These are phyloP conservation scores for Malus hybrid DNA, from an alignment of 331 rosid species.

Conservation along the genomic window DNA sequence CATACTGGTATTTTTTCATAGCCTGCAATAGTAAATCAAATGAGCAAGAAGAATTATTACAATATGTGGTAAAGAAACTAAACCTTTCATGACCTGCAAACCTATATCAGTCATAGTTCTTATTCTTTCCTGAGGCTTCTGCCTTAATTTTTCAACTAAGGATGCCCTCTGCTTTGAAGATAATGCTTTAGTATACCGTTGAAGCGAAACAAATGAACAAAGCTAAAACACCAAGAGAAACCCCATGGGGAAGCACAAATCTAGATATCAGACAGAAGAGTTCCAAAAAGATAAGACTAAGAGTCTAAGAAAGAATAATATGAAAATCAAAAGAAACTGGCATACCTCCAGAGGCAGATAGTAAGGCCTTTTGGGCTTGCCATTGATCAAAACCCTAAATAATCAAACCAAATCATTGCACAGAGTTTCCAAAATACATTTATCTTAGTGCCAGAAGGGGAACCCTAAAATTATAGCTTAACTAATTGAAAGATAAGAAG, in stretches of 20 bases:
- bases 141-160: conserved; percentile 77
- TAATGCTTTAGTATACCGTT: conserved; percentile 75
- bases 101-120: conserved; percentile 51
- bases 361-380: conserved; percentile 73
- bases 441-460: too few species aligned
- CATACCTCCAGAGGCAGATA: conserved; percentile 85
- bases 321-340: conserved; percentile 2
- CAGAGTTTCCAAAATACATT: too few species aligned
- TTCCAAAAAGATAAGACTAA: conserved; percentile 2
- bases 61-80: neutral
- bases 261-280: conserved; percentile 1
- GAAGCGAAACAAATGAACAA: conserved; percentile 73
- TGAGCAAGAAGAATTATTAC: conserved; percentile 4
- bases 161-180: conserved; percentile 69
- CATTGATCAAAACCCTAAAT: conserved; percentile 1
- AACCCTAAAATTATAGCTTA: too few species aligned
- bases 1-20: conserved; percentile 33
- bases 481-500: too few species aligned
- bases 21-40: conserved; percentile 41
- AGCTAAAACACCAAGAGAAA: conserved; percentile 39
- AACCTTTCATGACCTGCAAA: conserved; percentile 1
- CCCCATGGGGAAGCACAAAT: neutral
- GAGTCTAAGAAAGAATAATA: neutral
- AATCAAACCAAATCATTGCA: too few species aligned
- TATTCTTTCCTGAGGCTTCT: conserved; percentile 74